phyloP scores from a whole-genome alignment of 192 early-diverging fungal genomes.

The Glomus cerebriforme region DNA sequence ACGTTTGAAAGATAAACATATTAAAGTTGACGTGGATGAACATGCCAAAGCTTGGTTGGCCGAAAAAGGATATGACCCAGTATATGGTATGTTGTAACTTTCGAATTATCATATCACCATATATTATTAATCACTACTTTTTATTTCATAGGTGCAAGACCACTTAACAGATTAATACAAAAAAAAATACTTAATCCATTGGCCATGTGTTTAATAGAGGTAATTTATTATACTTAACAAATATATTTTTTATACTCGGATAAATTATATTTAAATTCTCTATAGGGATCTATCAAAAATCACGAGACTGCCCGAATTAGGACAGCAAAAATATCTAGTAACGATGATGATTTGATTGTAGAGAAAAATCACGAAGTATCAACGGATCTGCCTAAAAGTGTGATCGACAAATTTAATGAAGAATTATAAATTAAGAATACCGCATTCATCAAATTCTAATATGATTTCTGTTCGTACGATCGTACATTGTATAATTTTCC shows the following conservation, averaged over 20 bases:
- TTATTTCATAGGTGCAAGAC: constrained; percentile 71
- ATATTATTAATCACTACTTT: neutral
- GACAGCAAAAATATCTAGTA: neutral
- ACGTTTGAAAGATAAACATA: constrained; percentile 75
- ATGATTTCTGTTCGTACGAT: no score
- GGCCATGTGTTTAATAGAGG: constrained; percentile 12
- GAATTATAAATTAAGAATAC: no score
- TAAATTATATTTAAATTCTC: neutral
- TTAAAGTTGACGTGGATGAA: constrained; percentile 69
- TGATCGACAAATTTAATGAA: no score
- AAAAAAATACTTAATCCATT: constrained; percentile 59
- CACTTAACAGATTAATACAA: constrained; percentile 88
- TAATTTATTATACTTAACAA: neutral
- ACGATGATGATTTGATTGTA: constrained; percentile 12
- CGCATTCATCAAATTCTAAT: no score
- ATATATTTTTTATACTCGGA: neutral
- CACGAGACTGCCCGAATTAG: neutral
- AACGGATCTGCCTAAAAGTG: no score
- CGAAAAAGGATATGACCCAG: constrained; percentile 82
- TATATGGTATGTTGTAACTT: constrained; percentile 76
- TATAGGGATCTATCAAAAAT: constrained; percentile 19
- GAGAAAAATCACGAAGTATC: constrained; percentile 20
- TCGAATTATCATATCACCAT: neutral
- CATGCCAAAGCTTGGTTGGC: constrained; percentile 79
- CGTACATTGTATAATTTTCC: no score